phyloP scores from a whole-genome alignment of 305 asterid genomes.

The Fraxinus paxiana region DNA sequence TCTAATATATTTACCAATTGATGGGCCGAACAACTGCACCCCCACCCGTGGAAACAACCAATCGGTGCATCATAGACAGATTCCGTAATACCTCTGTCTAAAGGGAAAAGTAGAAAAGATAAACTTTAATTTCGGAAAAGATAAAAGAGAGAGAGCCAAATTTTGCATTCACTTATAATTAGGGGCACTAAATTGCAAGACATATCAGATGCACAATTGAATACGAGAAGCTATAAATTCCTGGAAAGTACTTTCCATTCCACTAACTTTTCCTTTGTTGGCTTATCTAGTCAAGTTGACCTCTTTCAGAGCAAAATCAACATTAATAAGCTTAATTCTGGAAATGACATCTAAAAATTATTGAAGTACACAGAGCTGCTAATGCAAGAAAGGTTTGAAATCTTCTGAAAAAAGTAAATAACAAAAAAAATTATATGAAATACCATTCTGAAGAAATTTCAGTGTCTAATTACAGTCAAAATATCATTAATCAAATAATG shows the following conservation, averaged over 20 bases:
- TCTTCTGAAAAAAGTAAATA: background rate
- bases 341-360: background rate
- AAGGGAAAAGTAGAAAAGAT: conserved; percentile 16
- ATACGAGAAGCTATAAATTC: background rate
- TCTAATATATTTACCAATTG: conserved; percentile 61
- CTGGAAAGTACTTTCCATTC: background rate
- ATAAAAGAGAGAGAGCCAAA: background rate
- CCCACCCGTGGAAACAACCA: conserved; percentile 92
- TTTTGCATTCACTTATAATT: background rate
- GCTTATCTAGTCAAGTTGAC: background rate
- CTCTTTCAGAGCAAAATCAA: background rate
- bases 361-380: background rate
- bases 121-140: background rate
- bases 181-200: background rate
- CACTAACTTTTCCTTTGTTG: background rate
- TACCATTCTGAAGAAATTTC: background rate
- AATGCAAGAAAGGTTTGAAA: background rate
- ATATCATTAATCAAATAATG: background rate
- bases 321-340: background rate
- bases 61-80: conserved; percentile 63
- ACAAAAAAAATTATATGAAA: background rate
- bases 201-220: background rate
- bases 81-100: conserved; percentile 69
- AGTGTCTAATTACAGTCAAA: background rate
- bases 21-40: conserved; percentile 86